Conservation (phyloP, 192 early-diverging fungal genomes). For the Coemansia sp. region DNA sequence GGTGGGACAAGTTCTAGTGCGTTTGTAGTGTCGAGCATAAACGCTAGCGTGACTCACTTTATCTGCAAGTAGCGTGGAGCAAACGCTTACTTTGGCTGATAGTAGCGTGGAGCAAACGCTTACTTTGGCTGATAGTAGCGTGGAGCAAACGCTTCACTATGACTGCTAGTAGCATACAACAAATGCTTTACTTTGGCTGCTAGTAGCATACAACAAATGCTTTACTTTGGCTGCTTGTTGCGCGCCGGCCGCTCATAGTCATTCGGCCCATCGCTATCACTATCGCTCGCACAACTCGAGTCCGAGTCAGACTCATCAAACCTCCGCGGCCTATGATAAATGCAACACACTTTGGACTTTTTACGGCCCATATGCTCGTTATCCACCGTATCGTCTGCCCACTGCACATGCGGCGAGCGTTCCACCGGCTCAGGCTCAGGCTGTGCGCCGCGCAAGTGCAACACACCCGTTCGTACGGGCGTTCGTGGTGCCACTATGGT, state of each 20-base stretch:
- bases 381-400: constrained; percentile 52
- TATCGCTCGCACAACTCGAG: constrained; percentile 9
- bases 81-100: no score
- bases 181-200: background rate
- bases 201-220: background rate
- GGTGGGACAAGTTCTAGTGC: no score
- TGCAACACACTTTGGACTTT: constrained; percentile 58
- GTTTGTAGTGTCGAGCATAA: no score
- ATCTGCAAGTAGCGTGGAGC: no score
- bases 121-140: no score
- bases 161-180: no score
- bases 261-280: constrained; percentile 31
- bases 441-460: constrained; percentile 22
- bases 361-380: constrained; percentile 51
- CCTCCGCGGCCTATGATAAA: constrained; percentile 39
- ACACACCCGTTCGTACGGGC: constrained; percentile 10
- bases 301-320: constrained; percentile 57
- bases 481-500: constrained; percentile 15
- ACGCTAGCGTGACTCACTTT: no score
- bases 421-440: background rate
- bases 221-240: background rate
- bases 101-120: no score
- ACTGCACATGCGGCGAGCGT: constrained; percentile 29
- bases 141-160: background rate
- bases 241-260: constrained; percentile 52